Evolutionary conservation across 2,329 filamentous ascomycete species (phyloP).

Genomic region (Geoglossum cookeanum): DNA sequence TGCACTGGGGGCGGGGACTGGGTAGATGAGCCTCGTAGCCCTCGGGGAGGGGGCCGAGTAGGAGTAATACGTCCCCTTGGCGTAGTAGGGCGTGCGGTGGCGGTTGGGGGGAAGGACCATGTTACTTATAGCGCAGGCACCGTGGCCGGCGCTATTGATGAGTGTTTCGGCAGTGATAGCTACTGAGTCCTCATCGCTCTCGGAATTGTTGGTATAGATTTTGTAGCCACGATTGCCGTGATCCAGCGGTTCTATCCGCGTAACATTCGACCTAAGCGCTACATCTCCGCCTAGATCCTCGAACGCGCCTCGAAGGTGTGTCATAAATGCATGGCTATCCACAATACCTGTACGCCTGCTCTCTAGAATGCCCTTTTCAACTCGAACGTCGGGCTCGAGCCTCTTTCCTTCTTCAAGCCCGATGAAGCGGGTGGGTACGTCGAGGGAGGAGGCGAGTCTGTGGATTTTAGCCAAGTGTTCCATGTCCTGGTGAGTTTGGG

Average conservation of each 20-base stretch:
- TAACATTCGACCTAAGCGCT: constrained; percentile 50
- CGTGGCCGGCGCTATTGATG: constrained; percentile 72
- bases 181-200: constrained; percentile 26
- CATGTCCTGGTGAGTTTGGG: constrained; percentile 55
- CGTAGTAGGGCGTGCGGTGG: constrained; percentile 50
- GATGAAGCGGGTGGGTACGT: constrained; percentile 57
- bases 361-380: constrained; percentile 57
- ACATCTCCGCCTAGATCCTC: constrained; percentile 58
- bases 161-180: constrained; percentile 56
- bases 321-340: constrained; percentile 73
- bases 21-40: constrained; percentile 65
- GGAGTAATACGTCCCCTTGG: constrained; percentile 90
- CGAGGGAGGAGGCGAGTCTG: constrained; percentile 23
- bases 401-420: constrained; percentile 37
- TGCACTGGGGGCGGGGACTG: constrained; percentile 61
- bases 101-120: constrained; percentile 46
- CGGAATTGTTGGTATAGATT: constrained; percentile 33
- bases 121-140: constrained; percentile 60
- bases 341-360: constrained; percentile 76
- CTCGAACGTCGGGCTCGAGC: constrained; percentile 58
- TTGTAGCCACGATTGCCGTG: constrained; percentile 41
- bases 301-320: constrained; percentile 55
- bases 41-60: constrained; percentile 48
- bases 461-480: constrained; percentile 37
- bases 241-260: constrained; percentile 27